A percentile compares a stretch with the other conserved stretches of the same genome.
Evolutionary conservation across 225 moss, liverwort and hornwort genomes (phyloP).

Genomic region (Ulota crispa): DNA sequence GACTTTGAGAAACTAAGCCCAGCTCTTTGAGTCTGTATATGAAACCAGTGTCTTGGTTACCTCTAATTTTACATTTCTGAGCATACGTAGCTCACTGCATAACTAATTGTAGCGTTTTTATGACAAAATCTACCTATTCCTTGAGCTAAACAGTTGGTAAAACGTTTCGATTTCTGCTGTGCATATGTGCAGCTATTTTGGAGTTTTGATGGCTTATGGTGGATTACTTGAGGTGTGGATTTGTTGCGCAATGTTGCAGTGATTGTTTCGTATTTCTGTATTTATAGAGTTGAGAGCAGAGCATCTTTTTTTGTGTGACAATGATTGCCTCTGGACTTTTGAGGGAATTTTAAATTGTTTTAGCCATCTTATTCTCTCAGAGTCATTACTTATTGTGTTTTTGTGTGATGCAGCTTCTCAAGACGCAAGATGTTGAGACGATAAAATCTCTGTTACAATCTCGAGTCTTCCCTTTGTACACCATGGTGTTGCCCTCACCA

Average conservation of each 20-base stretch:
- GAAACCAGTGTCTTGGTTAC: background rate
- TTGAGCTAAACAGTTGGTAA: slow-evolving; percentile 1
- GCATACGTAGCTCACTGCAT: background rate
- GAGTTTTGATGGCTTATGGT: slow-evolving; percentile 84
- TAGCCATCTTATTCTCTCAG: background rate
- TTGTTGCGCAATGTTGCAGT: background rate
- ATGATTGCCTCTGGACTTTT: background rate
- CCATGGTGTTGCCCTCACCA: slow-evolving; percentile 75
- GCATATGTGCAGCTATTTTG: slow-evolving; percentile 77
- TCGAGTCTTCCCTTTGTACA: slow-evolving; percentile 80
- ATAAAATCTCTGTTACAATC: slow-evolving; percentile 68
- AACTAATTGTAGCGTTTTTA: slow-evolving; percentile 5
- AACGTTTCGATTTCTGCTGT: slow-evolving; percentile 23
- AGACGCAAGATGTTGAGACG: slow-evolving; percentile 77
- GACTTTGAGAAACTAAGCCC: background rate
- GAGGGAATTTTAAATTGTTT: slow-evolving; percentile 3
- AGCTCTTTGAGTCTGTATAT: slow-evolving; percentile 13
- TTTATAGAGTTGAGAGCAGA: background rate
- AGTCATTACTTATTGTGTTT: background rate
- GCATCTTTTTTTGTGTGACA: background rate
- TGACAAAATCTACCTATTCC: background rate
- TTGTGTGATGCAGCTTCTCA: slow-evolving; percentile 65
- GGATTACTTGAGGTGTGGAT: slow-evolving; percentile 70
- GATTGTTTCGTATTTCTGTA: slow-evolving; percentile 3
- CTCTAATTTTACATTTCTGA: background rate